Evolutionary conservation across 179 eudicot species (phyloP).

Genomic region (Carnegiea gigantea): DNA sequence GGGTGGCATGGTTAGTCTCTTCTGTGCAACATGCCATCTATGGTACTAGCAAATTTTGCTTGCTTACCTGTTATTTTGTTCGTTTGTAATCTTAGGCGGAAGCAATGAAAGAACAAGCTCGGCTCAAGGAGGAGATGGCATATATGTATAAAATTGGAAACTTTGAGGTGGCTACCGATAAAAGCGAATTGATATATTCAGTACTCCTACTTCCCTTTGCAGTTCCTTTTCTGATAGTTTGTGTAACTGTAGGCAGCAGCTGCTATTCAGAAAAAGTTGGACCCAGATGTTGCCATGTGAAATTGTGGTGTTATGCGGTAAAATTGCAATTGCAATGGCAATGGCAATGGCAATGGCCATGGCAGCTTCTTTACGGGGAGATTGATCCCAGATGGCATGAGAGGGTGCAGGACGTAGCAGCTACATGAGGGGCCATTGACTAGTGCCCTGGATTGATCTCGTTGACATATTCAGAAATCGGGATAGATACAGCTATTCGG

Average conservation of each 20-base stretch:
- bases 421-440: not conserved
- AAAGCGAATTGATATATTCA: not conserved
- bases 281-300: slow-evolving; percentile 83
- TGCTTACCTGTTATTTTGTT: not conserved
- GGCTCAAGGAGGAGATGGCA: slow-evolving; percentile 85
- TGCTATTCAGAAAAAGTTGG: slow-evolving; percentile 86
- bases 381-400: not conserved
- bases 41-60: slow-evolving; percentile 2
- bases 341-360: not conserved
- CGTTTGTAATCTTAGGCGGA: slow-evolving; percentile 58
- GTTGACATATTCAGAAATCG: not conserved
- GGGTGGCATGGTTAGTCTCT: slow-evolving; percentile 71
- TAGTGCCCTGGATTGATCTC: not conserved
- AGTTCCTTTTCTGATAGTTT: slow-evolving; percentile 9
- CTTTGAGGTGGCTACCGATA: slow-evolving; percentile 56
- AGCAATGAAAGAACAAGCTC: slow-evolving; percentile 96
- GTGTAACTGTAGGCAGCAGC: slow-evolving; percentile 67
- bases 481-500: not conserved
- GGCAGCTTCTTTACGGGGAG: not conserved
- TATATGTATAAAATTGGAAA: slow-evolving; percentile 82
- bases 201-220: not conserved
- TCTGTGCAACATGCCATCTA: not conserved
- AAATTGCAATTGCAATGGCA: not conserved
- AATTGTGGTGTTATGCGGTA: not conserved
- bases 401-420: not conserved